phyloP scores from a whole-genome alignment of 2,329 filamentous ascomycete genomes.

The Hymenoscyphus salicellus region DNA sequence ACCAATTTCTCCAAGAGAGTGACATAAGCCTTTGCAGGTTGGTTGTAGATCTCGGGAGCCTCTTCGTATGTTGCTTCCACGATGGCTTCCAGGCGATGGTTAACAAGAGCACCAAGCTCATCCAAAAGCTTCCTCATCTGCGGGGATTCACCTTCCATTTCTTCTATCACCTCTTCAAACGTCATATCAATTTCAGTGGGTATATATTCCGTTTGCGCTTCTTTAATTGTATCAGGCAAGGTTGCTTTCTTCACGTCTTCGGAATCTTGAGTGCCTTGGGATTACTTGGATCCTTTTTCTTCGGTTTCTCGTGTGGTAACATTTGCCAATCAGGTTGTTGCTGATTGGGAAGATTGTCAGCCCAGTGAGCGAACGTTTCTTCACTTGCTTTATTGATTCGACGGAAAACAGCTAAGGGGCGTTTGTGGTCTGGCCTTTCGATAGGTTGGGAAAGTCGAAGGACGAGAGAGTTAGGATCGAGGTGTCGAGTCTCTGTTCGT shows the following conservation, averaged over 20 bases:
- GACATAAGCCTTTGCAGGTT: neutral
- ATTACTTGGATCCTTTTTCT: neutral
- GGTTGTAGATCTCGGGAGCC: neutral
- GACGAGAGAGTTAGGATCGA: neutral
- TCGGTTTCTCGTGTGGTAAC: neutral
- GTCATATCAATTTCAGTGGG: neutral
- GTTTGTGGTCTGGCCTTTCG: neutral
- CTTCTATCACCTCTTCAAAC: neutral
- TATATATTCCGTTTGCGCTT: neutral
- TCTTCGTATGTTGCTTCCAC: neutral
- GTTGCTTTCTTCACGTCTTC: neutral
- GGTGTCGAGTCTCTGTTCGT: neutral
- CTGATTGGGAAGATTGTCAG: neutral
- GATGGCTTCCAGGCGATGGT: neutral
- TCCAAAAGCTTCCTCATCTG: neutral
- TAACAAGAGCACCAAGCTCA: neutral
- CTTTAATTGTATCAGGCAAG: neutral
- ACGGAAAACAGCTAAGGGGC: neutral
- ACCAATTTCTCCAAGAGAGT: neutral
- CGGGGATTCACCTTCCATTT: neutral
- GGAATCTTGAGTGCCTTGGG: neutral
- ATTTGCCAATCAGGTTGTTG: neutral
- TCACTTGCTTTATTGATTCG: neutral
- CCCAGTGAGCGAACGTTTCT: neutral
- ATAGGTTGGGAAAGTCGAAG: neutral